Base-by-base conservation (phyloP, 805 yeast genomes). In the Kazachstania viticola region DNA sequence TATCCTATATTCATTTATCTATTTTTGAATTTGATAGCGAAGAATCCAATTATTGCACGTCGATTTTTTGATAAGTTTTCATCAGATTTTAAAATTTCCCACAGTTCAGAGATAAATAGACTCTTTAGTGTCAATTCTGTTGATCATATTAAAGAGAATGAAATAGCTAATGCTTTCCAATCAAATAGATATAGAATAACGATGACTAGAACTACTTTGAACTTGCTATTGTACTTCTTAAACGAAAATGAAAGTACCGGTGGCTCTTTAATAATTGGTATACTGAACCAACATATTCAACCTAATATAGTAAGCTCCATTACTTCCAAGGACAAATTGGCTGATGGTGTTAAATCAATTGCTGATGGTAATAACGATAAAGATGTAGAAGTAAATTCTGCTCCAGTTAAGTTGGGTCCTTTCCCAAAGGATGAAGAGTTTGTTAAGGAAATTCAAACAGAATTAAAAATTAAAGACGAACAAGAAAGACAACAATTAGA, bases 1-100 rank as follows among this genome's bases (percentile, higher is more conserved):
- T 91, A 81, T 54, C 99, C 99, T 5, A 66, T 91, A n/a, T 91
- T 87, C 57, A 79, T 88, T 31, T 94, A 88, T 55, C 73, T 84
- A 46, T 91, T 73, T 51, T 63, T 91, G 39, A 88, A 84, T 45
- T 65, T 91, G 35, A 73, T 88, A 14, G 62, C 72, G 27, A 78
- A 81, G 46, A 70, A 73, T 36, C 58, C 71, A 5, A 54, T 62
- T 14, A 68, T 71, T 32, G 93, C 95, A 5, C 73, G 82, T 45
- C 56, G 61, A 15, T 88, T 88, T 49, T 84, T 79, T 47, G 81
- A 78, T 39, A 73, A 71, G 46, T 87, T 75, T 53, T 67, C 76
- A 29, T 62, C 61, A 9, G 95, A 84, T 49, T 94, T 83, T 54
- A 59, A 65, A 23, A 61, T 83, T 9, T 64, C 76, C 25, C 96